Conservation (phyloP, 169 alveolate genomes). For the Plasmodium knowlesi region DNA sequence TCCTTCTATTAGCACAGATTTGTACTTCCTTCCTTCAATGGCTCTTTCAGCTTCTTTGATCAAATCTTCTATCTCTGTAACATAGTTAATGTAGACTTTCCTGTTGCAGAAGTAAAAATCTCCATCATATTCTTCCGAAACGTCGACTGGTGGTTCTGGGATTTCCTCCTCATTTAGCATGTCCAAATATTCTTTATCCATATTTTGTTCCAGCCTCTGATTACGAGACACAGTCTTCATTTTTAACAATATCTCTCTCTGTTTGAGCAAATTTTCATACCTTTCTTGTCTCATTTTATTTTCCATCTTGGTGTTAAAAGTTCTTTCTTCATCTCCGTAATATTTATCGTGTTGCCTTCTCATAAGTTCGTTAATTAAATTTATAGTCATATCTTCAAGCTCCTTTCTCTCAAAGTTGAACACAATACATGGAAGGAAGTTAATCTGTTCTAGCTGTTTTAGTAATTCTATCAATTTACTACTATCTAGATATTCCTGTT, state of each 20-base stretch:
- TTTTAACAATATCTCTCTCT: constrained; percentile 86
- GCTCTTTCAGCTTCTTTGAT: constrained; percentile 81
- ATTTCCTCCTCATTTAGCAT: constrained; percentile 82
- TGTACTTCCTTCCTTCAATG: constrained; percentile 80
- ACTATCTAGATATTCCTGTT: constrained; percentile 80
- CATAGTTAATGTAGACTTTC: constrained; percentile 79
- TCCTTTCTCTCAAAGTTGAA: constrained; percentile 89
- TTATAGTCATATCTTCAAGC: constrained; percentile 84
- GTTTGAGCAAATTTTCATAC: constrained; percentile 84
- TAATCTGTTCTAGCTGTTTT: constrained; percentile 83
- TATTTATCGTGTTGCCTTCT: constrained; percentile 90
- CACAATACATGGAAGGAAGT: constrained; percentile 90
- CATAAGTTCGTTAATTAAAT: constrained; percentile 81
- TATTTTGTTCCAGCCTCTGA: constrained; percentile 89
- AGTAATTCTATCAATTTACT: constrained; percentile 81
- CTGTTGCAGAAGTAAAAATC: constrained; percentile 88
- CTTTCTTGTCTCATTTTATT: constrained; percentile 87
- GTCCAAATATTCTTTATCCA: constrained; percentile 82
- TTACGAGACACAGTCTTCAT: constrained; percentile 85
- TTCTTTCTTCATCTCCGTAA: constrained; percentile 88
- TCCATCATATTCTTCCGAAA: constrained; percentile 90
- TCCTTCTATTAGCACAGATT: constrained; percentile 84
- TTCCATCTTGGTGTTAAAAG: constrained; percentile 83
- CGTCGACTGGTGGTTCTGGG: constrained; percentile 88
- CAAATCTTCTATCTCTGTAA: constrained; percentile 84